phyloP scores from a whole-genome alignment of 352 stramenopile species.

The Globisporangium nodosum region DNA sequence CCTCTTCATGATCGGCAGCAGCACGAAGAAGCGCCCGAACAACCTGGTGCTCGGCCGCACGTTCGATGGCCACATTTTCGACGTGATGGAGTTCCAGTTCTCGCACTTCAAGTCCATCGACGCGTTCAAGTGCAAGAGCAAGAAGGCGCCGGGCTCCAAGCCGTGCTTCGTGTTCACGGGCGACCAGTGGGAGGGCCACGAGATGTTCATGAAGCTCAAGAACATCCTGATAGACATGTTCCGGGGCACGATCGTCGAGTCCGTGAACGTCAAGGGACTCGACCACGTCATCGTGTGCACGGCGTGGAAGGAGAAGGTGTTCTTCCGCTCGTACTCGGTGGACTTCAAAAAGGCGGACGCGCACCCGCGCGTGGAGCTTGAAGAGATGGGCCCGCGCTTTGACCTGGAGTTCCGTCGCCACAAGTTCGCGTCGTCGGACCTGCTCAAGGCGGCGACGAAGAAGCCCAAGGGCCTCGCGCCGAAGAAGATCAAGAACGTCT shows the following conservation, averaged over 20 bases:
- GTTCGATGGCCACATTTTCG: conserved; percentile 97
- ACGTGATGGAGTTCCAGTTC: conserved; percentile 98
- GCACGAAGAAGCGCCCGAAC: conserved; percentile 99
- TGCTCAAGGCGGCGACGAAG: conserved; percentile 95
- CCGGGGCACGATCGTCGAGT: conserved; percentile 94
- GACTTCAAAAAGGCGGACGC: conserved; percentile 90
- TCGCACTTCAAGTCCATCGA: conserved; percentile 93
- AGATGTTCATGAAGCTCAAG: conserved; percentile 91
- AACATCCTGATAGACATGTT: conserved; percentile 97
- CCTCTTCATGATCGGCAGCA: conserved; percentile 94
- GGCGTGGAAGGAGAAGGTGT: conserved; percentile 87
- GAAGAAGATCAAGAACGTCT: conserved; percentile 98
- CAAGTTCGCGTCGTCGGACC: conserved; percentile 93
- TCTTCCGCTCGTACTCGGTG: conserved; percentile 96
- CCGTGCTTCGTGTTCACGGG: conserved; percentile 94
- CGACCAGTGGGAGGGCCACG: conserved; percentile 91
- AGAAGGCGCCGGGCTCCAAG: conserved; percentile 93
- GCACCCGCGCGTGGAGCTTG: conserved; percentile 82
- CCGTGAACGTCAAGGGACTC: conserved; percentile 93
- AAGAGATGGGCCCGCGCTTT: conserved; percentile 89
- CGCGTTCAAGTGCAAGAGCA: conserved; percentile 91
- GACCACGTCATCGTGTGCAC: conserved; percentile 98
- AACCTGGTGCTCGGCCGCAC: conserved; percentile 97
- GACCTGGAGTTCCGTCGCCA: conserved; percentile 91
- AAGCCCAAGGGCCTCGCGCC: conserved; percentile 88